phyloP scores from a whole-genome alignment of 2,329 filamentous ascomycete genomes.

The Fonsecaea monophora region DNA sequence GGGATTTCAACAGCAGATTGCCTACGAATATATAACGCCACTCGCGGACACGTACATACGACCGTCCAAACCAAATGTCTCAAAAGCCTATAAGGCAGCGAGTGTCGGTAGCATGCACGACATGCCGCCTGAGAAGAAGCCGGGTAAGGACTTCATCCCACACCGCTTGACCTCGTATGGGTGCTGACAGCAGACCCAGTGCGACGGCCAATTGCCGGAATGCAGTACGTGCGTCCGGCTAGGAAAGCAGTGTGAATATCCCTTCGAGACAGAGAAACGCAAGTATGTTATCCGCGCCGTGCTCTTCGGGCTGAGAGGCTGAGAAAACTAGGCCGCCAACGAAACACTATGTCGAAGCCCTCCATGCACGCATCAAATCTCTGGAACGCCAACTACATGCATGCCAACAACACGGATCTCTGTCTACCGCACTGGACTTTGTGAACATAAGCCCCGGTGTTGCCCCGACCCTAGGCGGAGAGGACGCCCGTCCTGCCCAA shows the following conservation, averaged over 20 bases:
- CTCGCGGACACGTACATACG: no score
- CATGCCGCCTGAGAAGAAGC: conserved; percentile 1
- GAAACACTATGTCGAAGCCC: conserved; percentile 3
- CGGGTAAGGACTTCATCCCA: not conserved
- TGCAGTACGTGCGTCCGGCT: not conserved
- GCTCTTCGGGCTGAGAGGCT: not conserved
- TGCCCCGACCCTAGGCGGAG: no score
- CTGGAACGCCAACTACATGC: not conserved
- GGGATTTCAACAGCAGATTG: no score
- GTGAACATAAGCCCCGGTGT: not conserved
- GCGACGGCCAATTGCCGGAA: conserved; percentile 7
- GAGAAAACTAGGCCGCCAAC: conserved; percentile 10
- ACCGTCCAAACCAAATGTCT: no score
- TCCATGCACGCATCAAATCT: conserved; percentile 9
- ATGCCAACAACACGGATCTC: no score
- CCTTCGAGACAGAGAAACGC: not conserved
- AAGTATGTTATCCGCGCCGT: not conserved
- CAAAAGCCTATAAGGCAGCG: not conserved
- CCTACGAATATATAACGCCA: no score
- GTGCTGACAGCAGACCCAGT: not conserved
- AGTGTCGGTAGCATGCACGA: conserved; percentile 6
- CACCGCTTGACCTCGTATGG: not conserved
- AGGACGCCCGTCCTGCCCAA: no score
- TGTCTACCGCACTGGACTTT: not conserved
- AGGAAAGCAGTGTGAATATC: conserved; percentile 6